Base-by-base conservation (phyloP, 1,284 basidiomycete genomes). In the Puccinia coronata region DNA sequence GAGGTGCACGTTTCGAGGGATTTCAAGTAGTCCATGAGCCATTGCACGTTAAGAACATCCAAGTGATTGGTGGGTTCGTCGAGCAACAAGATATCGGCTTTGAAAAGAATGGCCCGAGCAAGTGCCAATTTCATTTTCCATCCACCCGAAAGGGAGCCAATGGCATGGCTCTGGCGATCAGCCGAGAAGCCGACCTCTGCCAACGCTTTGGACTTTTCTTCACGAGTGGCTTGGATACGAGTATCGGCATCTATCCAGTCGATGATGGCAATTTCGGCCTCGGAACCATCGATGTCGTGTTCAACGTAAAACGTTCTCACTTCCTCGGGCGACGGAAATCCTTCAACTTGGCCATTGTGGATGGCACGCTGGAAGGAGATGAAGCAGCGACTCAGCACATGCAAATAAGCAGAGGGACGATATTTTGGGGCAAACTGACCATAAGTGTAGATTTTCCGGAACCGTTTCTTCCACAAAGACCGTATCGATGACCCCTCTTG, bases 81-180 rank as follows among this genome's bases (percentile, higher is more conserved):
- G 85, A 97, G 93, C 74, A 97, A 89, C 82, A 98, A 91, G 85
- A 98, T 97, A 86, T 98, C 96, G 84, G 95, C 95, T 89, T 95
- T 95, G 93, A 98, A 99, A 82, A 99, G 91, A 90, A 99, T 97
- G 82, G 97, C 97, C 85, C 97, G 92, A 82, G 97, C 97, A 82
- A 99, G 91, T 43, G 96, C 97, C 84, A 99, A 92, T 91, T 98
- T 98, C 97, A 99, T 99, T 91, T 99, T 98, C 97, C 97, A 99
- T 89, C 97, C 97, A 91, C 97, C 97, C 71, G 96, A 99, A 79
- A 99, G 89, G 83, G 91, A 92, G 84, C 95, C 94, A 84, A 97
- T 97, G 63, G 94, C 88, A 84, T 93, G 89, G 84, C 88, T 88
- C 88, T 97, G 95, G 85, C 95, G 92, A 86, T 92, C 92, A 82